Evolutionary conservation across 2,329 filamentous ascomycete species (phyloP).

Genomic region (Chaetomiaceae sp.): DNA sequence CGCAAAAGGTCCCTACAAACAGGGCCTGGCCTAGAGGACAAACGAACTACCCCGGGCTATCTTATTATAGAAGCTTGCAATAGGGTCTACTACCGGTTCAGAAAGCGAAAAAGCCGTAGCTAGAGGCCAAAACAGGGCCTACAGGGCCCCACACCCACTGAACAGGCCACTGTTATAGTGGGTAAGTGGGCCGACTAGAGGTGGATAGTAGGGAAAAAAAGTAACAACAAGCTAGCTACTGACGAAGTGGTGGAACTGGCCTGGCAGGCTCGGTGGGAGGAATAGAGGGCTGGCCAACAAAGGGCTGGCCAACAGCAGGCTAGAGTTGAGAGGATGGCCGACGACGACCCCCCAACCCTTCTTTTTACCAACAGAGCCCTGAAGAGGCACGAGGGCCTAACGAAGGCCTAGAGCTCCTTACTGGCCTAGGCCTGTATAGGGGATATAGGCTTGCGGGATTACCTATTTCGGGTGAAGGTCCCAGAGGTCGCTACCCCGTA

Average conservation of each 20-base stretch:
- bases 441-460: background rate
- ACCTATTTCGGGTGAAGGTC: background rate
- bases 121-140: background rate
- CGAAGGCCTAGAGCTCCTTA: background rate
- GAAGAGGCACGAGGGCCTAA: too few relatives aligned
- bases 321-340: background rate
- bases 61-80: background rate
- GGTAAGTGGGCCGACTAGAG: background rate
- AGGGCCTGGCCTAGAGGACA: too few relatives aligned
- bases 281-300: background rate
- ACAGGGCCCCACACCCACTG: background rate
- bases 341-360: background rate
- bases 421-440: background rate
- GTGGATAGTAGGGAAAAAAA: background rate
- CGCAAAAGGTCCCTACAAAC: too few relatives aligned
- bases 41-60: too few relatives aligned
- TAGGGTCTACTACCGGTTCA: background rate
- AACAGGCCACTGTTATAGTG: background rate
- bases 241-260: background rate
- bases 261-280: background rate
- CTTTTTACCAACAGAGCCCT: background rate
- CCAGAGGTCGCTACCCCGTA: background rate
- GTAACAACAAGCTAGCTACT: background rate
- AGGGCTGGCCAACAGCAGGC: background rate
- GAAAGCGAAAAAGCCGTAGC: too few relatives aligned